Evolutionary conservation across 2,329 filamentous ascomycete species (phyloP), one percentile per base, ranked within the genome.

Genomic region (Pseudopithomyces chartarum): DNA sequence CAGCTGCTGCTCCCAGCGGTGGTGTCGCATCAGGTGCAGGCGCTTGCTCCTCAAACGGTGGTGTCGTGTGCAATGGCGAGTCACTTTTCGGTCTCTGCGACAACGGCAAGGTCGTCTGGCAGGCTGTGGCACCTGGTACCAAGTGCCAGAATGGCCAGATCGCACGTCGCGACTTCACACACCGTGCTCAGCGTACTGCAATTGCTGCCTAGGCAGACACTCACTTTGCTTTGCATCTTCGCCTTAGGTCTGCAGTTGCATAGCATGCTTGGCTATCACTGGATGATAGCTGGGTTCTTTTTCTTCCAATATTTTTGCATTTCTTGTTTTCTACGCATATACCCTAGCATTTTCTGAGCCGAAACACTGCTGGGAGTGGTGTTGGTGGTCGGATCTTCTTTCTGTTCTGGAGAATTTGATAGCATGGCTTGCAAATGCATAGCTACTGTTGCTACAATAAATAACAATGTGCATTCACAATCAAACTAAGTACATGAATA

Each of bases 91-190:
- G 74, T 5, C 57, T 80, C 39, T 79, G 77, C 65, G 71, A 78
- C 57, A 65, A 73, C 29, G 79, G 78, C 43, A 61, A 62, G 13
- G 72, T 76, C 3, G 50, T 74, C 11, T 78, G 69, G 58, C 75
- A 78, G 61, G 38, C 66, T 23, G 76, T 81, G 3, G 78, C 80
- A 19, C 55, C 67, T 1, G 80, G 79, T 3, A 81, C 79, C 0
- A 71, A 69, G 36, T 81, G 80, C 63, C 43, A 59, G 12, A 64
- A 73, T 48, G 78, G 77, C 11, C 56, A 65, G 48, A 78, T 51
- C 23, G 56, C 56, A 13, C 69, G 65, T 54, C 68, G 69, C n/a
- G 60, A 61, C 3, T 72, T 63, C 23, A 48, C 49, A 6, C 66
- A 67, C 52, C 67, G 66, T 44, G 52, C 49, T 36, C 61, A 61